Evolutionary conservation across 805 yeast genomes (phyloP).

Genomic region (Wickerhamomyces chaumierensis): DNA sequence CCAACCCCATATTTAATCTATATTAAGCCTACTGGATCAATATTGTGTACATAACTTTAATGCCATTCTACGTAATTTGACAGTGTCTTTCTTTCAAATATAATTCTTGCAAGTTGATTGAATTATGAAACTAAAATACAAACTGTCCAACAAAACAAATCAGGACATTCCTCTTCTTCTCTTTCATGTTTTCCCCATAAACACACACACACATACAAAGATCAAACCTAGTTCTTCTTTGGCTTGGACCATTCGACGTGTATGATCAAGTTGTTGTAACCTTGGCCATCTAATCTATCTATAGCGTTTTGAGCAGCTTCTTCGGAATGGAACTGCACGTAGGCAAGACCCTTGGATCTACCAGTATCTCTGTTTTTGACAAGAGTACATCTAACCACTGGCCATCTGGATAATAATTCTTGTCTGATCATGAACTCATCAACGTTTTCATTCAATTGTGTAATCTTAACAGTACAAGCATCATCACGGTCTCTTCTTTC

Average conservation of each 20-base stretch:
- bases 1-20: too few relatives aligned
- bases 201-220: not conserved
- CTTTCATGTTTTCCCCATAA: too few relatives aligned
- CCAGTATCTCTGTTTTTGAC: constrained; percentile 91
- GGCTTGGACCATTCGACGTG: constrained; percentile 48
- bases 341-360: constrained; percentile 91
- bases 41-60: too few relatives aligned
- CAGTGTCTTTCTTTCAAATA: too few relatives aligned
- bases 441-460: constrained; percentile 81
- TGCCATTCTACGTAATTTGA: too few relatives aligned
- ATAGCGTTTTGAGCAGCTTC: constrained; percentile 67
- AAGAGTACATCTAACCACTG: constrained; percentile 61
- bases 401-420: constrained; percentile 57
- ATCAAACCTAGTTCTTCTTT: constrained; percentile 1
- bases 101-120: not conserved
- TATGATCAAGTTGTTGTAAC: constrained; percentile 82
- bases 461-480: constrained; percentile 75
- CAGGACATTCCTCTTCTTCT: too few relatives aligned
- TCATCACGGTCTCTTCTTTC: constrained; percentile 65
- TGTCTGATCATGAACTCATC: constrained; percentile 70
- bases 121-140: too few relatives aligned
- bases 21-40: too few relatives aligned
- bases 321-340: constrained; percentile 68
- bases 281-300: constrained; percentile 73
- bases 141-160: too few relatives aligned